Percentiles rank a stretch among this genome's conserved stretches.
Conservation (phyloP, 495 filamentous ascomycete species). For the Acidomyces sp. region DNA sequence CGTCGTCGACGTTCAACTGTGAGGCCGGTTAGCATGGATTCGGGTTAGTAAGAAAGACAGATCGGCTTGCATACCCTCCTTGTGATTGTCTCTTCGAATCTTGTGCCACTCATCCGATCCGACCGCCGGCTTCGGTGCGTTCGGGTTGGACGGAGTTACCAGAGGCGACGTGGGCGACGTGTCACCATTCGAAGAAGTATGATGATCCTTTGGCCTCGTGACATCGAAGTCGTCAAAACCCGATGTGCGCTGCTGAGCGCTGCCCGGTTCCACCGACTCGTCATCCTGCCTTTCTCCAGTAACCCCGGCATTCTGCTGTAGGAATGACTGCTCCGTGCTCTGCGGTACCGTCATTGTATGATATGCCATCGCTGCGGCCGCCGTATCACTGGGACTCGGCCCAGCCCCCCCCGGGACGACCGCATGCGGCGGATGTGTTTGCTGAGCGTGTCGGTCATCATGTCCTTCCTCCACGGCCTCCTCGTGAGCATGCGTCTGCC, state of each 20-base stretch:
- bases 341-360: slow-evolving; percentile 58
- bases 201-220: slow-evolving; percentile 18
- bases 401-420: slow-evolving; percentile 3
- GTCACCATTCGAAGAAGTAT: slow-evolving; percentile 10
- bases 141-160: slow-evolving; percentile 6
- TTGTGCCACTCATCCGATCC: slow-evolving; percentile 98
- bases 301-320: slow-evolving; percentile 26
- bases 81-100: slow-evolving; percentile 94
- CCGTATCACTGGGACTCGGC: slow-evolving; percentile 38
- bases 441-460: slow-evolving; percentile 1
- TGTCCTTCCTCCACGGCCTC: slow-evolving; percentile 6
- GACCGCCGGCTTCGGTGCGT: slow-evolving; percentile 61
- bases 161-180: slow-evolving; percentile 34
- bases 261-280: slow-evolving; percentile 26
- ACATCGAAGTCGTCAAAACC: slow-evolving; percentile 23
- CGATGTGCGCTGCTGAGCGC: slow-evolving; percentile 23
- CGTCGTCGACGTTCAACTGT: slow-evolving; percentile 90
- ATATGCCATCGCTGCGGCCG: slow-evolving; percentile 56
- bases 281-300: slow-evolving; percentile 14
- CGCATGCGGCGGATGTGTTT: slow-evolving; percentile 23
- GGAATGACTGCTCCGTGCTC: slow-evolving; percentile 55
- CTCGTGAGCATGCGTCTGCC: slow-evolving; percentile 1
- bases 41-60: slow-evolving; percentile 1
- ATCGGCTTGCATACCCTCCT: slow-evolving; percentile 61
- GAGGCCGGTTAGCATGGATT: slow-evolving; percentile 7